A percentile compares a stretch with the other conserved stretches of the same genome.
phyloP scores from a whole-genome alignment of 305 asterid genomes.

The Rubia balearica region DNA sequence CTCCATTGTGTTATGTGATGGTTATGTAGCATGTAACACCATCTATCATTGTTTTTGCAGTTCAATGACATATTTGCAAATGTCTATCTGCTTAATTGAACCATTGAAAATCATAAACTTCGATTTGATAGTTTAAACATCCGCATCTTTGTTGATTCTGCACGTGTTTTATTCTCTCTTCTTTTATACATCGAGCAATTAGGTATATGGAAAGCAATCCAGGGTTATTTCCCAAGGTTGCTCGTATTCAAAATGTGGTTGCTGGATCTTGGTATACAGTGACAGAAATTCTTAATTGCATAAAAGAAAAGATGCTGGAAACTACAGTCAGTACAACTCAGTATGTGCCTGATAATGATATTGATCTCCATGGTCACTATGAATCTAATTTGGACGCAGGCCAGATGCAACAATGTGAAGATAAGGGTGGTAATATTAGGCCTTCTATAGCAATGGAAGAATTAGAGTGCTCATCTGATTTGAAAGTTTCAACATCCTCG shows the following conservation, averaged over 20 bases:
- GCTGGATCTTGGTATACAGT: constrained; percentile 27
- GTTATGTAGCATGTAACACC: not conserved
- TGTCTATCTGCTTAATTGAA: not conserved
- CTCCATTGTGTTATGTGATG: not conserved
- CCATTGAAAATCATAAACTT: not conserved
- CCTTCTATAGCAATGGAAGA: not conserved
- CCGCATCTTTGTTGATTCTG: not conserved
- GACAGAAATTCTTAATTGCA: constrained; percentile 11
- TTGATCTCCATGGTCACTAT: constrained; percentile 8
- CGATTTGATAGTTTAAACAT: not conserved
- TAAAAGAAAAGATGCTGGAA: constrained; percentile 21
- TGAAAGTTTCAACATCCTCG: constrained; percentile 1
- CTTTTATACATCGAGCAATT: constrained; percentile 14
- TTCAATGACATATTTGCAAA: not conserved
- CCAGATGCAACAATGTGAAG: constrained; percentile 1
- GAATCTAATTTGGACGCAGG: constrained; percentile 3
- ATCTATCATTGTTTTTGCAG: not conserved
- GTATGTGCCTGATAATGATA: constrained; percentile 4
- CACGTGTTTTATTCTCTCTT: constrained; percentile 12
- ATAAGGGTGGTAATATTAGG: constrained; percentile 4
- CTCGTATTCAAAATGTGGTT: constrained; percentile 19
- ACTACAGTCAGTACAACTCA: constrained; percentile 10
- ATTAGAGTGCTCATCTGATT: constrained; percentile 12
- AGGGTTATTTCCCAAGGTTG: constrained; percentile 23
- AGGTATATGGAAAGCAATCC: constrained; percentile 28